Conservation (phyloP, 768 basidiomycete genomes). For the Rhodotorula diobovata region DNA sequence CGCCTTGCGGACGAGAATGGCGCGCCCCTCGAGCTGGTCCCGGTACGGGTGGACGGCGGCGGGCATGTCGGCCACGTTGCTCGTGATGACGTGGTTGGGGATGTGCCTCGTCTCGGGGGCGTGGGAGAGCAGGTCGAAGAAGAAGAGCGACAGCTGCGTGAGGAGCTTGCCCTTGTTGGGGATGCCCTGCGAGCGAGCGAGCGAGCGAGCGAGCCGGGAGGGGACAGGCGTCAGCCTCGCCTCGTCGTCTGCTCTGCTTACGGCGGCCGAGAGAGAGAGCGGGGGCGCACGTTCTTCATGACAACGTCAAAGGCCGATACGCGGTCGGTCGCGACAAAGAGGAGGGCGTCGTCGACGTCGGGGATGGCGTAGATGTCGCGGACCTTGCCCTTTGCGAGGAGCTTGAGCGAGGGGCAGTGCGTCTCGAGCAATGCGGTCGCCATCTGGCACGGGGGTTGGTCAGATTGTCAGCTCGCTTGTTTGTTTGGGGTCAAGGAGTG, state of each 20-base stretch:
- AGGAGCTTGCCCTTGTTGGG: conserved; percentile 87
- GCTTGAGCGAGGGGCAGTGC: conserved; percentile 41
- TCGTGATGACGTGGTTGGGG: conserved; percentile 72
- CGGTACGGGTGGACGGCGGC: conserved; percentile 67
- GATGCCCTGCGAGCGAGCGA: conserved; percentile 69
- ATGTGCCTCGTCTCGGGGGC: conserved; percentile 49
- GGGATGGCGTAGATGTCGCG: conserved; percentile 85
- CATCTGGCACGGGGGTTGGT: neutral
- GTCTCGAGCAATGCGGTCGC: conserved; percentile 23
- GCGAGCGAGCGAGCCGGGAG: no score
- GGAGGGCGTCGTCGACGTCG: conserved; percentile 57
- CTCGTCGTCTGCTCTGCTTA: neutral
- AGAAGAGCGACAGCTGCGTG: conserved; percentile 86
- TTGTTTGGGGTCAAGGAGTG: no score
- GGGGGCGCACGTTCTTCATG: conserved; percentile 71
- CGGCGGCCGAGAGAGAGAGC: neutral
- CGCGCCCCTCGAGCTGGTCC: conserved; percentile 71
- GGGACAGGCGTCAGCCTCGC: neutral
- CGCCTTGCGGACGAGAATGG: conserved; percentile 68
- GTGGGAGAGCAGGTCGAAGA: conserved; percentile 76
- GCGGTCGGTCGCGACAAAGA: conserved; percentile 92
- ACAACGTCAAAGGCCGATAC: conserved; percentile 96
- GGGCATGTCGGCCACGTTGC: conserved; percentile 75
- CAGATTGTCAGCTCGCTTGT: no score
- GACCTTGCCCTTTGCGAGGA: conserved; percentile 89